phyloP scores from a whole-genome alignment of 2,329 filamentous ascomycete species.

The Sphaerostilbella broomeana region DNA sequence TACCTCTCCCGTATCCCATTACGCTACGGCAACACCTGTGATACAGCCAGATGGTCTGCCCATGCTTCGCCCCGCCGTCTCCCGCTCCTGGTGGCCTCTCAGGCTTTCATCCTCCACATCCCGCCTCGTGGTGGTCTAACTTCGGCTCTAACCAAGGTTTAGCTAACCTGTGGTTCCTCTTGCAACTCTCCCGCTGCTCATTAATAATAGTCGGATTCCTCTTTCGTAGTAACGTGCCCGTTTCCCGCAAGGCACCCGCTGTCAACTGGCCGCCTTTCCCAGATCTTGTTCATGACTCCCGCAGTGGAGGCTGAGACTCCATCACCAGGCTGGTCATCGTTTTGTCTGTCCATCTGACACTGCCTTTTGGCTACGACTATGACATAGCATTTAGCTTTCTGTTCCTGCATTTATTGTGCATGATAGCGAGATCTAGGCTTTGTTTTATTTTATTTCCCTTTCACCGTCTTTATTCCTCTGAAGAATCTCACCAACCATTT shows the following conservation, averaged over 20 bases:
- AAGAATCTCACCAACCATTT: constrained; percentile 1
- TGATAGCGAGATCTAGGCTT: background rate
- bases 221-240: constrained; percentile 5
- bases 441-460: background rate
- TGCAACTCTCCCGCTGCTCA: background rate
- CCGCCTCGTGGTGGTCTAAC: no score
- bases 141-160: constrained; percentile 3
- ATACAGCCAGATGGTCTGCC: no score
- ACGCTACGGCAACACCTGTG: no score
- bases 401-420: constrained; percentile 13
- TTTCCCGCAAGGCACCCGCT: constrained; percentile 14
- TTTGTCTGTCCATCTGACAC: constrained; percentile 17
- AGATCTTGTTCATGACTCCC: constrained; percentile 9
- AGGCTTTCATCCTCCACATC: no score
- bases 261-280: constrained; percentile 4
- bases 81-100: no score
- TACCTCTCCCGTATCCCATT: background rate
- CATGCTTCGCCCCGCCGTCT: no score
- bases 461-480: no score
- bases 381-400: constrained; percentile 8
- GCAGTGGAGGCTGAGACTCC: constrained; percentile 33
- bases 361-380: constrained; percentile 8
- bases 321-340: constrained; percentile 35
- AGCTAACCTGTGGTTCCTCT: background rate
- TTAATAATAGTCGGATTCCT: background rate